phyloP scores from a whole-genome alignment of 108 stramenopile genomes.

The Nitzschia sp. region DNA sequence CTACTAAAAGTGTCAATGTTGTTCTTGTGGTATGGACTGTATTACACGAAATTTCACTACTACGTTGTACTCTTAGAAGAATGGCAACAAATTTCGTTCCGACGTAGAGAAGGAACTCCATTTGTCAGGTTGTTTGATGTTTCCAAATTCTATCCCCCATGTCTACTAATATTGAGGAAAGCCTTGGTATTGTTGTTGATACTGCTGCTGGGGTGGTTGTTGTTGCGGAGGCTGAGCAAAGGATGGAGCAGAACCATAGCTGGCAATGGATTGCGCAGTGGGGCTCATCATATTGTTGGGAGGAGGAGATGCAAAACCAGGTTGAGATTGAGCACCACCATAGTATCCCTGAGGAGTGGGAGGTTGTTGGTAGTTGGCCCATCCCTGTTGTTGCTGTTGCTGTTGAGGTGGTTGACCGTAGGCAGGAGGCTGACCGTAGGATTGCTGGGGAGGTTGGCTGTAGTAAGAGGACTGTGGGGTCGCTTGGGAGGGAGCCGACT shows the following conservation, averaged over 20 bases:
- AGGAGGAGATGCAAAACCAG: not conserved
- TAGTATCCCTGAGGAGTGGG: slow-evolving; percentile 16
- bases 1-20: too few species aligned
- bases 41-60: too few species aligned
- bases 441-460: slow-evolving; percentile 24
- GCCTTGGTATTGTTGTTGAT: slow-evolving; percentile 17
- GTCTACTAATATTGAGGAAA: slow-evolving; percentile 13
- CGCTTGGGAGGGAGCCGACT: slow-evolving; percentile 1
- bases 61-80: too few species aligned
- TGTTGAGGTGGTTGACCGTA: slow-evolving; percentile 27
- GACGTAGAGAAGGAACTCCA: too few species aligned
- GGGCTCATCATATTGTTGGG: slow-evolving; percentile 27
- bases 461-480: slow-evolving; percentile 4
- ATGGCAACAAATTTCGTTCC: too few species aligned
- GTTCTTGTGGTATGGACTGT: too few species aligned
- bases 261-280: slow-evolving; percentile 25
- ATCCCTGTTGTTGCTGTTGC: slow-evolving; percentile 1
- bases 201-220: slow-evolving; percentile 6
- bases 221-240: slow-evolving; percentile 56
- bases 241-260: slow-evolving; percentile 63
- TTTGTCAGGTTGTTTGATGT: too few species aligned
- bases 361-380: not conserved
- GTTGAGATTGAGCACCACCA: slow-evolving; percentile 3
- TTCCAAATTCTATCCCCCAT: too few species aligned
- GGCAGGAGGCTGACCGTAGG: slow-evolving; percentile 25